phyloP scores from a whole-genome alignment of 495 filamentous ascomycete genomes.

The Echria macrotheca region DNA sequence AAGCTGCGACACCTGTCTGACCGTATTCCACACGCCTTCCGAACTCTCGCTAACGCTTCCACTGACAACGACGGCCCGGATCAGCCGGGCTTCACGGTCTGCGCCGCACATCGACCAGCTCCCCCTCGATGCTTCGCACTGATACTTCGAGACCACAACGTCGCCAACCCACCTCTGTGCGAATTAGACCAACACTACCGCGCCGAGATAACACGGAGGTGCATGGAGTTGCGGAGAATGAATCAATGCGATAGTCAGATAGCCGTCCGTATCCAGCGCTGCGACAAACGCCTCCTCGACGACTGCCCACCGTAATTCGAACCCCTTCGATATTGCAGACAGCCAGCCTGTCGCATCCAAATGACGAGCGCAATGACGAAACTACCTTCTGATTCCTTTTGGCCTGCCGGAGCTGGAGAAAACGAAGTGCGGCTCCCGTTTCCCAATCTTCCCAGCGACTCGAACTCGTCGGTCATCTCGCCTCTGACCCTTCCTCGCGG shows the following conservation, averaged over 20 bases:
- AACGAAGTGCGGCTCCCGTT: too few species aligned
- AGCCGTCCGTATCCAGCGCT: neutral
- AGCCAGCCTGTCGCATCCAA: slow-evolving; percentile 6
- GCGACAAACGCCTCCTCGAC: neutral
- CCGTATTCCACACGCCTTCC: neutral
- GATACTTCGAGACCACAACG: too few species aligned
- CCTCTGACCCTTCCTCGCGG: slow-evolving; percentile 35
- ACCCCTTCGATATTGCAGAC: neutral
- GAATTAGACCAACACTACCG: too few species aligned
- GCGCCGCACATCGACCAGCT: neutral
- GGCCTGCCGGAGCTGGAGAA: slow-evolving; percentile 25
- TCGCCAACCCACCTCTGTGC: too few species aligned
- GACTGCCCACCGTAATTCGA: neutral
- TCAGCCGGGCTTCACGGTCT: neutral
- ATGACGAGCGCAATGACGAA: slow-evolving; percentile 25
- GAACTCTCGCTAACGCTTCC: slow-evolving; percentile 1
- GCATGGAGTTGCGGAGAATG: too few species aligned
- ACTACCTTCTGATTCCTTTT: slow-evolving; percentile 28
- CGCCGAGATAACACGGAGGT: too few species aligned
- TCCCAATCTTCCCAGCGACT: too few species aligned
- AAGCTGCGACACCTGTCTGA: neutral
- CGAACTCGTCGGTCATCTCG: slow-evolving; percentile 37
- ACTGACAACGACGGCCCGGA: neutral
- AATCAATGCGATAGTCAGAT: neutral
- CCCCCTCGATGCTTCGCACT: too few species aligned